Conservation (phyloP, 371 early-diverging fungal species). For the Mortierella sp. region DNA sequence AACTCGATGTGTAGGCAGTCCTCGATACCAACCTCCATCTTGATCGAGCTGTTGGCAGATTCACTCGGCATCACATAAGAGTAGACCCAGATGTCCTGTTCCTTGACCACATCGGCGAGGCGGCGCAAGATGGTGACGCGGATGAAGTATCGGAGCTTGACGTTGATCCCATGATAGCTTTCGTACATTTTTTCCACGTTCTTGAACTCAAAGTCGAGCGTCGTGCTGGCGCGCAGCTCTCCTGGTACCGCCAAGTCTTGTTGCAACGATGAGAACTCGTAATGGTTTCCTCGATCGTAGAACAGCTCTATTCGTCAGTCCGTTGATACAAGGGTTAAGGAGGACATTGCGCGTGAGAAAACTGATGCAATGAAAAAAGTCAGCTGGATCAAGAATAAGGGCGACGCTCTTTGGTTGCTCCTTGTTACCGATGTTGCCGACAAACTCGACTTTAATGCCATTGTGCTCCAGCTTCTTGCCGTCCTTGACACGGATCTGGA, state of each 20-base stretch:
- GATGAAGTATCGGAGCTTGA: constrained; percentile 90
- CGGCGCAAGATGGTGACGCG: constrained; percentile 84
- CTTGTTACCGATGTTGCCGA: constrained; percentile 89
- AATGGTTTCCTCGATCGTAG: constrained; percentile 95
- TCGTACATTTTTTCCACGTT: constrained; percentile 94
- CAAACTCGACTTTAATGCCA: constrained; percentile 97
- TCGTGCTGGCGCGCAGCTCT: constrained; percentile 77
- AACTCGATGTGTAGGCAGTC: constrained; percentile 95
- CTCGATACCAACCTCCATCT: constrained; percentile 97
- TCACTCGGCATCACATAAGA: constrained; percentile 88
- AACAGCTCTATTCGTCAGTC: constrained; percentile 79
- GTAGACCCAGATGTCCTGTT: constrained; percentile 90
- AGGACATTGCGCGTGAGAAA: constrained; percentile 5
- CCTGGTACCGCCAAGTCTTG: constrained; percentile 91
- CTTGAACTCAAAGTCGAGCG: constrained; percentile 89
- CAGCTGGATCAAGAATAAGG: background rate
- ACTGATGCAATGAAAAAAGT: background rate
- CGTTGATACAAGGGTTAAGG: background rate
- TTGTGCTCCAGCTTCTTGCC: constrained; percentile 96
- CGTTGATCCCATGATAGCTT: constrained; percentile 92
- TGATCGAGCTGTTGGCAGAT: constrained; percentile 83
- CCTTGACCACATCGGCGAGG: constrained; percentile 80
- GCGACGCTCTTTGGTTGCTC: background rate
- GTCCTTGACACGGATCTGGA: constrained; percentile 88
- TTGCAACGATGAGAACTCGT: constrained; percentile 90